phyloP scores from a whole-genome alignment of 2,329 filamentous ascomycete species.

The Trematosphaeria pertusa region DNA sequence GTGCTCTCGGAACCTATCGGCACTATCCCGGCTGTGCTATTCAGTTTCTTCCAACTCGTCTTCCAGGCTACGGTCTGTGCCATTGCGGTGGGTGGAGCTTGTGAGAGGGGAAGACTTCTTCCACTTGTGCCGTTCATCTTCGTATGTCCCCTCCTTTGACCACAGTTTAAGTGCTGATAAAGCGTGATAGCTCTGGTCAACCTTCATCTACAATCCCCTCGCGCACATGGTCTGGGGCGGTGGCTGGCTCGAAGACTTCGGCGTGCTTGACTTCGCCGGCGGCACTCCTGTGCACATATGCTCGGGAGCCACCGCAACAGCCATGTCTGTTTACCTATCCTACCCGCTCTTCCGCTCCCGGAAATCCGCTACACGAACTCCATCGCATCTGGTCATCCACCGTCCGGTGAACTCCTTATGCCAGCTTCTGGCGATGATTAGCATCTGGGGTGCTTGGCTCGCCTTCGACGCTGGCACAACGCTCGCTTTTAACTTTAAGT shows the following conservation, averaged over 20 bases:
- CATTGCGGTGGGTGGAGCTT: conserved; percentile 58
- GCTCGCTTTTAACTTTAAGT: conserved; percentile 58
- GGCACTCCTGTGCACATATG: conserved; percentile 49
- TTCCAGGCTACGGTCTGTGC: conserved; percentile 60
- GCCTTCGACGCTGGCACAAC: conserved; percentile 61
- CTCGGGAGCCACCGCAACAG: conserved; percentile 52
- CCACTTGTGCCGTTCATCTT: conserved; percentile 59
- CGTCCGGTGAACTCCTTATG: conserved; percentile 57
- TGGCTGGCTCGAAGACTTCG: conserved; percentile 52
- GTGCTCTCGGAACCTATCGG: conserved; percentile 58
- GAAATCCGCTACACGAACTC: conserved; percentile 53
- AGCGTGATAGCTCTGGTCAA: conserved; percentile 53
- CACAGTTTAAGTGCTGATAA: neutral
- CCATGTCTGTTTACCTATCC: conserved; percentile 58
- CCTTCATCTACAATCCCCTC: conserved; percentile 56
- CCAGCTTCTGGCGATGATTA: conserved; percentile 57
- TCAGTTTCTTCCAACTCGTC: conserved; percentile 60
- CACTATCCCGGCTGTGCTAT: conserved; percentile 58
- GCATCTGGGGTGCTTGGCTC: conserved; percentile 61
- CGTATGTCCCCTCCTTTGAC: conserved; percentile 18
- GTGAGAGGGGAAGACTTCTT: conserved; percentile 56
- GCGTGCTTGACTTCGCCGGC: conserved; percentile 57
- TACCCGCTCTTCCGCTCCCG: conserved; percentile 58
- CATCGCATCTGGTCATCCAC: conserved; percentile 56
- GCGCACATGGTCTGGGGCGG: conserved; percentile 60